Conservation (phyloP, 2,329 filamentous ascomycete species). For the Chaetomiaceae sp. region DNA sequence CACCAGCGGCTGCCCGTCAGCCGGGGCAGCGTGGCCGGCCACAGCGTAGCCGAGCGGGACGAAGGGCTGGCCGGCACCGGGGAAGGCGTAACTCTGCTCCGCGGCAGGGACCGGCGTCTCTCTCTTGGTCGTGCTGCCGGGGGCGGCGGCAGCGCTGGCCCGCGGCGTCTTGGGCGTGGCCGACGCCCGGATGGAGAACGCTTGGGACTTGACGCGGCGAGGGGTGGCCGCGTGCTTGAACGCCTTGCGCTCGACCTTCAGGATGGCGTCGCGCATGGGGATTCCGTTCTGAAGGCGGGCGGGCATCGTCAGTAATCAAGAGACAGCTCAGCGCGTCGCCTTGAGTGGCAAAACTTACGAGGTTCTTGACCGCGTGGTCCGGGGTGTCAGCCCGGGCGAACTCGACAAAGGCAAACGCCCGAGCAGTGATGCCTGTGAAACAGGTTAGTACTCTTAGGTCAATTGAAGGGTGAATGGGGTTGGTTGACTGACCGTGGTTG, state of each 20-base stretch:
- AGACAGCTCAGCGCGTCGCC: not conserved
- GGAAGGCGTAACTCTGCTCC: not conserved
- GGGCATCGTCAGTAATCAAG: constrained; percentile 8
- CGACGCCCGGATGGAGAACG: constrained; percentile 3
- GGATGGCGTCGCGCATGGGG: not conserved
- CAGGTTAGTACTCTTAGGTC: not conserved
- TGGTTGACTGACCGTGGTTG: constrained; percentile 5
- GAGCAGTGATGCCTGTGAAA: not conserved
- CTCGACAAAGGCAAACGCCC: constrained; percentile 20
- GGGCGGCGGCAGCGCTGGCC: not conserved
- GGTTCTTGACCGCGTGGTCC: constrained; percentile 7
- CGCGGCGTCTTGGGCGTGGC: constrained; percentile 11
- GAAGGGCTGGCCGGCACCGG: not conserved
- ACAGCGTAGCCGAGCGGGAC: not conserved
- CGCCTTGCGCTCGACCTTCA: constrained; percentile 19
- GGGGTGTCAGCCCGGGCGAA: constrained; percentile 13
- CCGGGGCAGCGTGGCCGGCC: not conserved
- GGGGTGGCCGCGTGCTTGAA: constrained; percentile 8
- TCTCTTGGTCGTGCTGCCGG: not conserved
- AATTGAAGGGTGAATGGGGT: not conserved
- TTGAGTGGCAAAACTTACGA: constrained; percentile 12
- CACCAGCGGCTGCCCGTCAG: not conserved
- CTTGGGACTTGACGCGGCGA: constrained; percentile 13
- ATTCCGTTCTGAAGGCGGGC: constrained; percentile 2
- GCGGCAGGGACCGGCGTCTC: not conserved